Evolutionary conservation across 1,139 yeast species (phyloP).

Genomic region (Debaryomyces sp.): DNA sequence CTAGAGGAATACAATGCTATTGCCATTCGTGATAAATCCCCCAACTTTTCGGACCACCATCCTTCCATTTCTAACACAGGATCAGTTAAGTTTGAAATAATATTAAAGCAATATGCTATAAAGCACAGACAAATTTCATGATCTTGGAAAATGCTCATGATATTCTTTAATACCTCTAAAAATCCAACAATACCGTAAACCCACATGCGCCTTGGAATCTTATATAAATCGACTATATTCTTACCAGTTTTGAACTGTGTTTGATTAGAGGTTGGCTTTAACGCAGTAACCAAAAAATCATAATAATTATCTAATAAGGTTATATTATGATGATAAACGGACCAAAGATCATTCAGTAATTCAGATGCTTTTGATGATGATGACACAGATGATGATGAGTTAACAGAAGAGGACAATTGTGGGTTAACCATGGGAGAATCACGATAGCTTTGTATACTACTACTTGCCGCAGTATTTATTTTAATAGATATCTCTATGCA

Average conservation of each 20-base stretch:
- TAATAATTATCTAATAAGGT: conserved; percentile 69
- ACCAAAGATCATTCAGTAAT: conserved; percentile 67
- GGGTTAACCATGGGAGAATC: conserved; percentile 21
- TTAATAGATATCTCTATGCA: conserved; percentile 58
- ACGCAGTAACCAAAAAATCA: conserved; percentile 69
- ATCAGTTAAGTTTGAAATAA: conserved; percentile 55
- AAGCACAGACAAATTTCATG: conserved; percentile 53
- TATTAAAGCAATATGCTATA: conserved; percentile 53
- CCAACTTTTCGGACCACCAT: conserved; percentile 79
- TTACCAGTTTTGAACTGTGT: conserved; percentile 68
- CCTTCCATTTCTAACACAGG: conserved; percentile 61
- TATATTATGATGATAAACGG: conserved; percentile 67
- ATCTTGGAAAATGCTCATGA: conserved; percentile 57
- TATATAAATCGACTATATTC: conserved; percentile 71
- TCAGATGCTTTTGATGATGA: conserved; percentile 45
- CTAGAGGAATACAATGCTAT: conserved; percentile 77
- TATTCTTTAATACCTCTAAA: conserved; percentile 75
- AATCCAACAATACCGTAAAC: conserved; percentile 81
- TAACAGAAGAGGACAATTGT: conserved; percentile 21
- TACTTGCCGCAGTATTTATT: conserved; percentile 39
- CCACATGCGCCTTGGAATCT: conserved; percentile 80
- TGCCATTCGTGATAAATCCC: conserved; percentile 82
- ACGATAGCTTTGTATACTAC: conserved; percentile 19
- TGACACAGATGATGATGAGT: conserved; percentile 20
- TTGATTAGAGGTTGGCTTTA: conserved; percentile 58